phyloP scores from a whole-genome alignment of 2,329 filamentous ascomycete genomes.

The Seiridium cupressi region DNA sequence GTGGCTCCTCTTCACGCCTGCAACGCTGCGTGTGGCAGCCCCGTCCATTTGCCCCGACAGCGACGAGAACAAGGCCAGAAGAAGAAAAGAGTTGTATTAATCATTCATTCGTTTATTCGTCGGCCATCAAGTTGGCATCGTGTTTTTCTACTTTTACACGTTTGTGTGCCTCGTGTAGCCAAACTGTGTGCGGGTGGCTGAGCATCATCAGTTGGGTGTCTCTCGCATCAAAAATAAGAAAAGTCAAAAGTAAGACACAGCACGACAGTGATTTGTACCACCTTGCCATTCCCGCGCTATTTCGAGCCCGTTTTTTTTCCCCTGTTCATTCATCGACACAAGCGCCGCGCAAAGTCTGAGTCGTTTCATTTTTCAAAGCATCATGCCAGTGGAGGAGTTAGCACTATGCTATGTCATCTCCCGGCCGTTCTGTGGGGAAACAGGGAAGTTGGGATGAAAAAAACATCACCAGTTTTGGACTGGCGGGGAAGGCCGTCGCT shows the following conservation, averaged over 20 bases:
- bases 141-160: background rate
- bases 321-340: background rate
- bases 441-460: conserved; percentile 3
- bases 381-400: background rate
- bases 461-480: conserved; percentile 5
- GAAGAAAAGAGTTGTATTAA: too few relatives aligned
- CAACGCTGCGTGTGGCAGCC: too few relatives aligned
- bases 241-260: background rate
- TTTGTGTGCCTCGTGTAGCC: background rate
- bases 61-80: too few relatives aligned
- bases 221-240: background rate
- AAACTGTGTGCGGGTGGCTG: background rate
- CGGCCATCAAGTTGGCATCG: background rate
- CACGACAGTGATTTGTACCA: background rate
- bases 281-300: background rate
- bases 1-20: too few relatives aligned
- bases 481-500: conserved; percentile 4
- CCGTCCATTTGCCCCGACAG: too few relatives aligned
- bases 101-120: too few relatives aligned
- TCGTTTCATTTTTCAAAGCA: background rate
- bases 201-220: background rate
- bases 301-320: background rate
- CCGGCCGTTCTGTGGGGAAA: conserved; percentile 5
- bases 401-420: conserved; percentile 1
- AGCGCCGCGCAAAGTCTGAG: background rate